A percentile compares a stretch with the other conserved stretches of the same genome.
These are phyloP conservation scores for Tritrichomonas foetus DNA, from an alignment of 208 protist genomes.

Conservation along the genomic window DNA sequence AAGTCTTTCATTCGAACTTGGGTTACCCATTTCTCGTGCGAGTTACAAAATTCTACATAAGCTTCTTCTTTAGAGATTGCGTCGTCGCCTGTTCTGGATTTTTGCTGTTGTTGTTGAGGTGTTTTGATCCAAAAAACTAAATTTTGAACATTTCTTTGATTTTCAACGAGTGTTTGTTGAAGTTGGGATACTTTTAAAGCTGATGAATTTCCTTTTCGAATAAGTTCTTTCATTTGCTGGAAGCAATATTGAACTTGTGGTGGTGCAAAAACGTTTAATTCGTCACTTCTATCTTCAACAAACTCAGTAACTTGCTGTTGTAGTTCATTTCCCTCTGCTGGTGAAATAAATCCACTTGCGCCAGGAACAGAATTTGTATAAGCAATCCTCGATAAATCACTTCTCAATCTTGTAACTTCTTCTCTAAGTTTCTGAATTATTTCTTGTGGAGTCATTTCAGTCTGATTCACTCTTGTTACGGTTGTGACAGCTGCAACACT, in stretches of 20 bases:
- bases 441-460: conserved; percentile 1
- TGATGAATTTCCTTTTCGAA: not conserved
- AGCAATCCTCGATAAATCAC: not conserved
- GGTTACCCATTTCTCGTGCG: no score
- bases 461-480: not conserved
- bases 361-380: no score
- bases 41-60: no score
- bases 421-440: not conserved
- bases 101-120: not conserved
- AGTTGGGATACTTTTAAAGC: not conserved
- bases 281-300: no score
- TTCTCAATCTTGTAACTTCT: not conserved
- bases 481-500: not conserved
- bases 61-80: no score
- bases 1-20: no score
- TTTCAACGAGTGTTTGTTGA: not conserved
- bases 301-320: no score
- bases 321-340: no score
- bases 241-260: no score
- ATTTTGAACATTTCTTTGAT: not conserved
- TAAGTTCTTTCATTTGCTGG: not conserved
- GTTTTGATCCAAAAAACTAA: not conserved
- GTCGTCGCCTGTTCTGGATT: no score
- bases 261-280: no score
- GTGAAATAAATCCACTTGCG: no score